phyloP scores from a whole-genome alignment of 805 yeast genomes.

The Yamadazyma olivae region DNA sequence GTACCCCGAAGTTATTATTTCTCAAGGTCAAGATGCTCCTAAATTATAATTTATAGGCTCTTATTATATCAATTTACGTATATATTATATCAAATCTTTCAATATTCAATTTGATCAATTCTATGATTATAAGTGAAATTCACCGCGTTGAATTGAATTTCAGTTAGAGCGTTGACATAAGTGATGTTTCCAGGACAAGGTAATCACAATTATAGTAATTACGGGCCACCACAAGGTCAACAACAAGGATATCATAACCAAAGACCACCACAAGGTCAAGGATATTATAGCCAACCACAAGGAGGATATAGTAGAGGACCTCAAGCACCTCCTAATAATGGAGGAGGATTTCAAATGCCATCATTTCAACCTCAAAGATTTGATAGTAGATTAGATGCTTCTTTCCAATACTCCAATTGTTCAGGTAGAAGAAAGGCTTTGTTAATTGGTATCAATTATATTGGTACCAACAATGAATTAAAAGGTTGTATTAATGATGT shows the following conservation, averaged over 20 bases:
- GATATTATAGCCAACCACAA: slow-evolving; percentile 14
- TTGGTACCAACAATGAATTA: slow-evolving; percentile 27
- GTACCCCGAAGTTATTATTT: slow-evolving; percentile 30
- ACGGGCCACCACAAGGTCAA: slow-evolving; percentile 9
- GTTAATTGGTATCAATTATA: slow-evolving; percentile 35
- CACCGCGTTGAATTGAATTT: too few species aligned
- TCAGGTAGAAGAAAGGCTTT: slow-evolving; percentile 34
- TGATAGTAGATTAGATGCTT: slow-evolving; percentile 31
- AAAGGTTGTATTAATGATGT: slow-evolving; percentile 40
- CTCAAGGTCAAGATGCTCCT: slow-evolving; percentile 25
- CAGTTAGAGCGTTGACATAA: not conserved
- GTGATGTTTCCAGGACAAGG: slow-evolving; percentile 20
- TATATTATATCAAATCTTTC: too few species aligned
- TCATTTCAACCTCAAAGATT: slow-evolving; percentile 33
- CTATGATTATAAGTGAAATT: too few species aligned
- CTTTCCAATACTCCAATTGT: slow-evolving; percentile 39
- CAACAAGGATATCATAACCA: slow-evolving; percentile 6
- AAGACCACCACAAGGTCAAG: slow-evolving; percentile 10
- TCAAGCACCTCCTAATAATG: slow-evolving; percentile 9
- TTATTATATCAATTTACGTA: not conserved
- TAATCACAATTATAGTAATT: not conserved
- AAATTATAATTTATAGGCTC: slow-evolving; percentile 16
- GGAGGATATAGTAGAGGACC: slow-evolving; percentile 12
- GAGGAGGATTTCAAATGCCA: slow-evolving; percentile 16
- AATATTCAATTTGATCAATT: not conserved